phyloP scores from a whole-genome alignment of 768 basidiomycete species.

The Mycena haematopus region DNA sequence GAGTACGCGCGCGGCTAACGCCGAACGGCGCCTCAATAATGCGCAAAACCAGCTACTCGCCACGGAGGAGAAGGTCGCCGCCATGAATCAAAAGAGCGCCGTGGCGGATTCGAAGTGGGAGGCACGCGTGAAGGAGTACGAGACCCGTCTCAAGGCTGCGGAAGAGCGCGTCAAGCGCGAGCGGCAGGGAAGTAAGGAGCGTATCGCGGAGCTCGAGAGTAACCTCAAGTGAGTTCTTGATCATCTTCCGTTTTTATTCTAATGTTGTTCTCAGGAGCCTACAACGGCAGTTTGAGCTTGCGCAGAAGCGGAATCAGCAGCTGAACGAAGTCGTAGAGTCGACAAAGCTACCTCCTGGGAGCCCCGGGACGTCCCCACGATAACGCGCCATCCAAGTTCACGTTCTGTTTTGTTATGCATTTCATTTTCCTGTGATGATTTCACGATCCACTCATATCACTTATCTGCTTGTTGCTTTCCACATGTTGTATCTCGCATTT shows the following conservation, averaged over 20 bases:
- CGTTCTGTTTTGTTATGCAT: too few relatives aligned
- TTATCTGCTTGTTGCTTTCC: too few relatives aligned
- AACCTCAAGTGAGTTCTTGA: constrained; percentile 64
- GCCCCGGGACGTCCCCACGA: constrained; percentile 31
- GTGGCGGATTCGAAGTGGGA: constrained; percentile 91
- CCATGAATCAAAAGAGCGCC: constrained; percentile 72
- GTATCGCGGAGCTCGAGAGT: constrained; percentile 72
- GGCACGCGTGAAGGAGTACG: constrained; percentile 92
- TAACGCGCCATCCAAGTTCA: too few relatives aligned
- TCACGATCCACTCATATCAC: too few relatives aligned
- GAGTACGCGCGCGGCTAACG: constrained; percentile 76
- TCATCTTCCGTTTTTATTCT: constrained; percentile 10
- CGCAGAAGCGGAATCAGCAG: constrained; percentile 74
- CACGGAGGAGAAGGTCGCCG: constrained; percentile 84
- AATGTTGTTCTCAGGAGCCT: constrained; percentile 59
- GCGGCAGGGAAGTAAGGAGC: constrained; percentile 92
- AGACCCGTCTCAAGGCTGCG: constrained; percentile 76
- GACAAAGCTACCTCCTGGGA: constrained; percentile 39
- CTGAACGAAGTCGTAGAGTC: constrained; percentile 59
- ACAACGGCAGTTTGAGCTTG: constrained; percentile 78
- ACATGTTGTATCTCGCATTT: too few relatives aligned
- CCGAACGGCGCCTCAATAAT: constrained; percentile 87
- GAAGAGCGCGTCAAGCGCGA: constrained; percentile 95
- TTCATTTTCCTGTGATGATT: too few relatives aligned
- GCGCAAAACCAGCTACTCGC: constrained; percentile 83